Conservation (phyloP, 306 rosid genomes). For the Begonia peltatifolia region DNA sequence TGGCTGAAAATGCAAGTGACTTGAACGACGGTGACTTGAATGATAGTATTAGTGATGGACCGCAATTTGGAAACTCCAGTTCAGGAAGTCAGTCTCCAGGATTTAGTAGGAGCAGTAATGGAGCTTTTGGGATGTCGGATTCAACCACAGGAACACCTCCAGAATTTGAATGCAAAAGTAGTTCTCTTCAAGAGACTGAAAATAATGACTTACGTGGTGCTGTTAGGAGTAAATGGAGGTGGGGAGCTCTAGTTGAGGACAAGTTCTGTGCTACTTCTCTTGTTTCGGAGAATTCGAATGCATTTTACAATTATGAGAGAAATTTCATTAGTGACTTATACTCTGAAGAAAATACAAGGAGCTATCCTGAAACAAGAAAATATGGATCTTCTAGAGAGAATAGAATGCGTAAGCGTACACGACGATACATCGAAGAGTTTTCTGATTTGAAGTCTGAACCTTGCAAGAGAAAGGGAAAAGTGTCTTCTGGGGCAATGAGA, state of each 20-base stretch:
- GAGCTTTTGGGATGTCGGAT: slow-evolving; percentile 48
- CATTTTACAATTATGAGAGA: slow-evolving; percentile 28
- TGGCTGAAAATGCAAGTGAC: slow-evolving; percentile 30
- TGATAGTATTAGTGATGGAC: slow-evolving; percentile 27
- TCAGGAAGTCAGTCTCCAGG: slow-evolving; percentile 67
- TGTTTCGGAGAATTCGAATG: slow-evolving; percentile 21
- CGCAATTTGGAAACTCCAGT: slow-evolving; percentile 39
- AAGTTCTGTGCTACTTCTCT: slow-evolving; percentile 26
- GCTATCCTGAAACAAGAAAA: slow-evolving; percentile 24
- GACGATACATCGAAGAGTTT: slow-evolving; percentile 65
- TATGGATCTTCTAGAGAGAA: slow-evolving; percentile 34
- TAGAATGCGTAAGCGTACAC: slow-evolving; percentile 69
- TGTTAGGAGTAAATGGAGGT: slow-evolving; percentile 30
- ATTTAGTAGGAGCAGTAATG: slow-evolving; percentile 63
- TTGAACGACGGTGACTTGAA: slow-evolving; percentile 20
- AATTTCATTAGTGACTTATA: slow-evolving; percentile 22
- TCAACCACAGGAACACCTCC: slow-evolving; percentile 38
- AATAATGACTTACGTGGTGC: slow-evolving; percentile 25
- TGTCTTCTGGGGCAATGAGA: slow-evolving; percentile 18
- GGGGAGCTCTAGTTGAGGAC: slow-evolving; percentile 33
- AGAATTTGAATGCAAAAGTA: slow-evolving; percentile 42
- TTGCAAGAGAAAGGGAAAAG: slow-evolving; percentile 31
- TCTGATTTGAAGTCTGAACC: slow-evolving; percentile 25
- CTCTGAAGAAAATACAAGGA: slow-evolving; percentile 27
- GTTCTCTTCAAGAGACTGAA: slow-evolving; percentile 26